phyloP scores from a whole-genome alignment of 176 grass and related monocot species.

The Avena atlantica region DNA sequence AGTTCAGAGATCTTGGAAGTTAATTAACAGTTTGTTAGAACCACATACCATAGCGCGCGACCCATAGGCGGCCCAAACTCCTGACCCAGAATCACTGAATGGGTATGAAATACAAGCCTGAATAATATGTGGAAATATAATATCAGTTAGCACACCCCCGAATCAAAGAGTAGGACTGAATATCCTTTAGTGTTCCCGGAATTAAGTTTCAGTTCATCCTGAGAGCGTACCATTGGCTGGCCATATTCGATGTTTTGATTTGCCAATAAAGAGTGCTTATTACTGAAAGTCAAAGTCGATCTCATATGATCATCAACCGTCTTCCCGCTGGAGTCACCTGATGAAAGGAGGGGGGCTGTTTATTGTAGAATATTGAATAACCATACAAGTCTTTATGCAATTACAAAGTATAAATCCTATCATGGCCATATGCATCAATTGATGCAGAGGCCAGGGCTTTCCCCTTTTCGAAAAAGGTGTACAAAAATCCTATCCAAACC shows the following conservation, averaged over 20 bases:
- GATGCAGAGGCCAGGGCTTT: too few species aligned
- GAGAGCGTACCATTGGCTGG: constrained; percentile 58
- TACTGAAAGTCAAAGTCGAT: constrained; percentile 49
- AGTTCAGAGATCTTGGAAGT: background rate
- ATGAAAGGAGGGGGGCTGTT: background rate
- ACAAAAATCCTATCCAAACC: background rate
- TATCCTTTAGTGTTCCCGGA: background rate
- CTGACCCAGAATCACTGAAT: constrained; percentile 51
- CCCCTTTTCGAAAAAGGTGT: too few species aligned
- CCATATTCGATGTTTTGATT: constrained; percentile 51
- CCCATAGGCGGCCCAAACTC: constrained; percentile 45
- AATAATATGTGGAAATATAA: background rate
- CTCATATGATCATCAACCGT: constrained; percentile 43
- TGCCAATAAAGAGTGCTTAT: constrained; percentile 47
- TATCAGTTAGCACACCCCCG: constrained; percentile 8
- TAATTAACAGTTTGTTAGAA: background rate
- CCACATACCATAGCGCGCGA: constrained; percentile 49
- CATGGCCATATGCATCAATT: too few species aligned
- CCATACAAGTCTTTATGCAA: background rate
- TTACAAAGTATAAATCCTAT: background rate
- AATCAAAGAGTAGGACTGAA: background rate
- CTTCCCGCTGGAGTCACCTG: constrained; percentile 44
- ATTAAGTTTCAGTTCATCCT: background rate
- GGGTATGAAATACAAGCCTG: constrained; percentile 60
- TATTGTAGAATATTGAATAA: background rate